Evolutionary conservation across 441 rosid genomes (phyloP).

Genomic region (Aleurites moluccanus): DNA sequence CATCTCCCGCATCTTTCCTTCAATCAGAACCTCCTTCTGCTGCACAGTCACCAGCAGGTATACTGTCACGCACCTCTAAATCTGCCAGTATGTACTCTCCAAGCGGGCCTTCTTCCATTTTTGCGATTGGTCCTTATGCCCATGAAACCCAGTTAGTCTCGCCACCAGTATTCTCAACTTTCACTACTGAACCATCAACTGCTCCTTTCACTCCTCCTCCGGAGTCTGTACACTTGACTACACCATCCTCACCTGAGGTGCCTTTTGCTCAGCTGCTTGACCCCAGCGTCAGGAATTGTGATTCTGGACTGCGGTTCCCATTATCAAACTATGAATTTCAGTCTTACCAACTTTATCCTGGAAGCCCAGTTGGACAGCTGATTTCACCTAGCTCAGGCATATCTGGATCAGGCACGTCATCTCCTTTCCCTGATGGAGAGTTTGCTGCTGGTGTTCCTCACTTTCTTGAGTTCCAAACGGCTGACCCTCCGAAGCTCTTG

Average conservation of each 20-base stretch:
- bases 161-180: constrained; percentile 87
- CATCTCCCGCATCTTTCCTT: constrained; percentile 92
- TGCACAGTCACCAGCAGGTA: constrained; percentile 73
- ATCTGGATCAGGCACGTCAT: constrained; percentile 83
- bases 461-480: constrained; percentile 56
- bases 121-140: constrained; percentile 94
- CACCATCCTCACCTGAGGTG: constrained; percentile 95
- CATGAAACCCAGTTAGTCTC: constrained; percentile 89
- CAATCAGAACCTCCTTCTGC: constrained; percentile 92
- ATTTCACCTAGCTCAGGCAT: constrained; percentile 88
- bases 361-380: constrained; percentile 89
- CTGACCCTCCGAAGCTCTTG: constrained; percentile 64
- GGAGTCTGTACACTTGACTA: constrained; percentile 72
- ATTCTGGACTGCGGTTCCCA: constrained; percentile 45
- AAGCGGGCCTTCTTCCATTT: constrained; percentile 70
- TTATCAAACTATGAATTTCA: constrained; percentile 67
- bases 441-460: constrained; percentile 34
- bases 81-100: constrained; percentile 75
- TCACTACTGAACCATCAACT: constrained; percentile 93
- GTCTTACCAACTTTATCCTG: constrained; percentile 84
- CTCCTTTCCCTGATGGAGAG: constrained; percentile 87
- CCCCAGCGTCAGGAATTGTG: constrained; percentile 41
- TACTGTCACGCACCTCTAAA: constrained; percentile 54
- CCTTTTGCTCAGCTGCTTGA: constrained; percentile 88
- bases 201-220: constrained; percentile 93